These are phyloP conservation scores for Taphrina confusa DNA, from an alignment of 1,139 yeast species.

Conservation along the genomic window DNA sequence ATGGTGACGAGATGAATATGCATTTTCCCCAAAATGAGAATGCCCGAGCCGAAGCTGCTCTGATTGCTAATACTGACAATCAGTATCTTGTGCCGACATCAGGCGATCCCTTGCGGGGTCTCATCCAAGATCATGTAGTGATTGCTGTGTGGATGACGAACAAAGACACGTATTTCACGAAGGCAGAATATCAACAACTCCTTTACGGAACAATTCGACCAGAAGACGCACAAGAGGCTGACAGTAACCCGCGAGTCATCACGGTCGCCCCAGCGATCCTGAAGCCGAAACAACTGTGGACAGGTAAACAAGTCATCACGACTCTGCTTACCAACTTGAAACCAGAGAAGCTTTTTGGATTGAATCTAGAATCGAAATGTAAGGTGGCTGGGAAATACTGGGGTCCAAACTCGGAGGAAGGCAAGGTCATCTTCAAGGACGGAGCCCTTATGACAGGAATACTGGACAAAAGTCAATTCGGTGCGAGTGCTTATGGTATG, in stretches of 20 bases:
- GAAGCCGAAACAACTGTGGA: conserved; percentile 91
- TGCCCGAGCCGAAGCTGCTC: conserved; percentile 94
- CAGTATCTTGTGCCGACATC: conserved; percentile 98
- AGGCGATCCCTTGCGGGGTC: conserved; percentile 96
- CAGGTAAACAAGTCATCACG: conserved; percentile 96
- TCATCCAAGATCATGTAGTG: conserved; percentile 97
- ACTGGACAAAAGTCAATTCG: conserved; percentile 95
- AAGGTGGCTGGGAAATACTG: conserved; percentile 94
- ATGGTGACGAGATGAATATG: conserved; percentile 99
- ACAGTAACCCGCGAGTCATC: conserved; percentile 52
- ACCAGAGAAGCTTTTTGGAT: conserved; percentile 70
- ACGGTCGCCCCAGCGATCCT: conserved; percentile 87
- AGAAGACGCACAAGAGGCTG: conserved; percentile 63
- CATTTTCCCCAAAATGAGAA: conserved; percentile 99
- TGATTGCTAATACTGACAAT: conserved; percentile 93
- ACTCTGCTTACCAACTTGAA: conserved; percentile 57
- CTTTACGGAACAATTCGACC: conserved; percentile 94
- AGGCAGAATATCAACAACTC: conserved; percentile 90
- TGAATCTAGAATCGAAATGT: conserved; percentile 77
- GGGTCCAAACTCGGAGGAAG: conserved; percentile 82
- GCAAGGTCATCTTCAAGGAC: conserved; percentile 76
- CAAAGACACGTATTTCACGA: conserved; percentile 85
- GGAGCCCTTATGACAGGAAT: conserved; percentile 92
- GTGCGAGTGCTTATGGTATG: conserved; percentile 95
- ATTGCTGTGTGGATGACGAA: conserved; percentile 98